Evolutionary conservation across 2,329 filamentous ascomycete genomes (phyloP), one percentile per base, ranked within the genome.

Genomic region (Colletotrichum plurivorum): DNA sequence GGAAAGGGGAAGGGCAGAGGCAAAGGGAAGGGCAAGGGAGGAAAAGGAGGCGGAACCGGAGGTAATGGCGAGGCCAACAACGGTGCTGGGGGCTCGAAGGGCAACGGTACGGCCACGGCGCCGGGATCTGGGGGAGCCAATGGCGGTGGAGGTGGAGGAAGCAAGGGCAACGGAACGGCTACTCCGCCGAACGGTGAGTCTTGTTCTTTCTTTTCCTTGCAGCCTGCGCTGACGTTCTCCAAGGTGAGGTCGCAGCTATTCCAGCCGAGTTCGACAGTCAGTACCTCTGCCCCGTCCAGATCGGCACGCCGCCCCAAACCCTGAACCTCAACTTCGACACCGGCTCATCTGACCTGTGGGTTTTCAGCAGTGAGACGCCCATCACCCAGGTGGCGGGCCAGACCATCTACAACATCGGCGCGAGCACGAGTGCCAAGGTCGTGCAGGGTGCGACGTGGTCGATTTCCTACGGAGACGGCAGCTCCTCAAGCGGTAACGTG

Each of bases 221-320:
- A n/a, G 13, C 6, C 31, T 13, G 25, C 39, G 63, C 67, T 76
- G 41, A 78, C 71, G 22, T 7, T n/a, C 16, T 13, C 49, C 43
- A 67, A 76, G 78, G 80, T 45, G 82, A 83, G 67, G 81, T 80
- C 2, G 66, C 78, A 25, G 80, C 83, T 18, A 83, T 79, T 18
- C 85, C 87, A 0, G 78, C 84, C 69, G 73, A 78, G n/a, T 78
- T 81, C 59, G 87, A 89, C 71, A 75, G 77, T 22, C 83, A 86
- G 71, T 89, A 88, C 69, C 78, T 89, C 52, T 84, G 83, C 39
- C 88, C 89, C 1, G 89, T 93, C 63, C 85, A 83, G 22, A 83
- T 92, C 74, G 91, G 90, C 65, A 83, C 73, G 2, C 79, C 79
- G 41, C 75, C 78, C 10, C 80, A 83, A 73, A 80, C 76, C 1